Conservation (phyloP, 345 rosid genomes). For the Eucalyptus leucophloia region DNA sequence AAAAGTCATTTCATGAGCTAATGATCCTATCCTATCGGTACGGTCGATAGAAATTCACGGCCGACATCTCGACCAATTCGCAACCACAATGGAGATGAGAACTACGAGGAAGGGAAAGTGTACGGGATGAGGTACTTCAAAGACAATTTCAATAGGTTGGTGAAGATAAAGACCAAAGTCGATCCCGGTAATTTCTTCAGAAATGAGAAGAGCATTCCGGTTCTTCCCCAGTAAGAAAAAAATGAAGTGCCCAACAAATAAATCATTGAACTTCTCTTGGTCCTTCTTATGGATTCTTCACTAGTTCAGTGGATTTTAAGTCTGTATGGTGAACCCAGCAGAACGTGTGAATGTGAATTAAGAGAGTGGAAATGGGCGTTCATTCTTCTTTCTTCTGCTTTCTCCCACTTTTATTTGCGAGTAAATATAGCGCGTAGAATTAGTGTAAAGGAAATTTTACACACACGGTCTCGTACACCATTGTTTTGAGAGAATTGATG, state of each 20-base stretch:
- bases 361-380: not conserved
- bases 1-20: too few species aligned
- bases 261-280: not conserved
- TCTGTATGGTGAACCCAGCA: not conserved
- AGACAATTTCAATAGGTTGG: constrained; percentile 39
- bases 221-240: not conserved
- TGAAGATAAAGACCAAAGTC: constrained; percentile 29
- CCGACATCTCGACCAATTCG: too few species aligned
- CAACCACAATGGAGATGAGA: constrained; percentile 3
- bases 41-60: too few species aligned
- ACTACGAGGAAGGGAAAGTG: constrained; percentile 10
- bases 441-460: too few species aligned
- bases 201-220: constrained; percentile 62
- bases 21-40: too few species aligned
- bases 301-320: not conserved
- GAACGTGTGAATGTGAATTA: not conserved
- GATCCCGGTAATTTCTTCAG: constrained; percentile 49
- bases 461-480: too few species aligned
- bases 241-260: not conserved
- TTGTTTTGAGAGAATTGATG: too few species aligned
- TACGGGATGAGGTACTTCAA: constrained; percentile 47
- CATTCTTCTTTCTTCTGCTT: not conserved
- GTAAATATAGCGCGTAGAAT: too few species aligned
- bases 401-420: too few species aligned
- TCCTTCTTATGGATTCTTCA: too few species aligned